Evolutionary conservation across 2,329 filamentous ascomycete species (phyloP).

Genomic region (Colletotrichum shisoi): DNA sequence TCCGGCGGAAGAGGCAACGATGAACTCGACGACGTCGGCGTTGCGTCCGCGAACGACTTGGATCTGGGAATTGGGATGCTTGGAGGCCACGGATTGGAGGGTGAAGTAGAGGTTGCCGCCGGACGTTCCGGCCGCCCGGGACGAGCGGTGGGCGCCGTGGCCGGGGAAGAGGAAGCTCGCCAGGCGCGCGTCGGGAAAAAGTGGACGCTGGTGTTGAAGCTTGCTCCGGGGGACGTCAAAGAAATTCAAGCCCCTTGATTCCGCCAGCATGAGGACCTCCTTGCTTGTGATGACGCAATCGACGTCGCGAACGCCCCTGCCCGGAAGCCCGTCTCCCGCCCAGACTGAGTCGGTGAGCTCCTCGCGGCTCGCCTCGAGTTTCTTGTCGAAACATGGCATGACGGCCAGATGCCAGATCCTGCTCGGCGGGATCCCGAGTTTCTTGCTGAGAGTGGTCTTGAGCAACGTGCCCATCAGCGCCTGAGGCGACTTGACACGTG

Average conservation of each 20-base stretch:
- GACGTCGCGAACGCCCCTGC: conserved; percentile 78
- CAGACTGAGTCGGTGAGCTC: conserved; percentile 87
- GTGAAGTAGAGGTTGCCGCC: conserved; percentile 90
- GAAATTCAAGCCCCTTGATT: conserved; percentile 80
- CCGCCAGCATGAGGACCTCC: conserved; percentile 88
- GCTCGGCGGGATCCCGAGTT: conserved; percentile 74
- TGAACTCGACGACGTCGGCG: conserved; percentile 87
- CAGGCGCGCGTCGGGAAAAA: conserved; percentile 77
- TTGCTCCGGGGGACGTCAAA: conserved; percentile 69
- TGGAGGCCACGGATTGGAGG: conserved; percentile 75
- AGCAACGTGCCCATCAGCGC: conserved; percentile 88
- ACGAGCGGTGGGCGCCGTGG: conserved; percentile 53
- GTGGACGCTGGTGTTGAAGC: conserved; percentile 57
- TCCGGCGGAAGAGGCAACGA: conserved; percentile 65
- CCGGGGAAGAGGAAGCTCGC: conserved; percentile 77
- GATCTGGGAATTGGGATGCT: conserved; percentile 75
- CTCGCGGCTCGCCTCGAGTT: conserved; percentile 91
- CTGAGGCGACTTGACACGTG: conserved; percentile 90
- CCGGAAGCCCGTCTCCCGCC: conserved; percentile 60
- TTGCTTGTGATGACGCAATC: conserved; percentile 98
- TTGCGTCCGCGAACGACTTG: conserved; percentile 81
- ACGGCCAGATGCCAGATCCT: conserved; percentile 93
- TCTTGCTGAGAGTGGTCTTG: conserved; percentile 82
- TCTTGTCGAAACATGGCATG: conserved; percentile 99
- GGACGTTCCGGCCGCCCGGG: conserved; percentile 74